These are phyloP conservation scores for Schizothecium vesticola DNA, from an alignment of 495 filamentous ascomycete species.

Conservation along the genomic window DNA sequence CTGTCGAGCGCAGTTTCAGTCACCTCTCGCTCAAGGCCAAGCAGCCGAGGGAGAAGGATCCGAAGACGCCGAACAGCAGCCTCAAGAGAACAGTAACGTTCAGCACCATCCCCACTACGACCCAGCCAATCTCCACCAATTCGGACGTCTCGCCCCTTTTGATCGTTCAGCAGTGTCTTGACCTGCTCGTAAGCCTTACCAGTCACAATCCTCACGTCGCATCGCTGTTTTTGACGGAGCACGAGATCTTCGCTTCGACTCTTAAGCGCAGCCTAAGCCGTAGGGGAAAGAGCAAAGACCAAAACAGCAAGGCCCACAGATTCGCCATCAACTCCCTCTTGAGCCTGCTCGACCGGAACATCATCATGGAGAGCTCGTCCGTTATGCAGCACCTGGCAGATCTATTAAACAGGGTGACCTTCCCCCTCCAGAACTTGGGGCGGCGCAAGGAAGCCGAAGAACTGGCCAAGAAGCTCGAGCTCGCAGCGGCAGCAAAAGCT, in stretches of 20 bases:
- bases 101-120: conserved; percentile 41
- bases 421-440: conserved; percentile 74
- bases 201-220: conserved; percentile 76
- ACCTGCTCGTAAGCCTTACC: conserved; percentile 71
- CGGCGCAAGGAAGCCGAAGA: conserved; percentile 68
- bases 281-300: conserved; percentile 85
- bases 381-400: conserved; percentile 93
- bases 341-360: conserved; percentile 76
- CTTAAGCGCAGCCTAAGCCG: conserved; percentile 72
- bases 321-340: conserved; percentile 90
- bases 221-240: conserved; percentile 92
- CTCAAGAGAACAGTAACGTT: conserved; percentile 62
- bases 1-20: conserved; percentile 90
- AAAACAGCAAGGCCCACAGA: conserved; percentile 72
- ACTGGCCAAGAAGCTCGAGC: conserved; percentile 52
- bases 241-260: conserved; percentile 65
- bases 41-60: conserved; percentile 58
- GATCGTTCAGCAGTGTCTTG: conserved; percentile 92
- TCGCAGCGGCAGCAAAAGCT: conserved; percentile 25
- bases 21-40: conserved; percentile 88
- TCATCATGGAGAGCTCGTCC: conserved; percentile 89
- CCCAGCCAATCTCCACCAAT: conserved; percentile 44
- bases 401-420: conserved; percentile 80
- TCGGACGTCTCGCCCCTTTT: conserved; percentile 86
- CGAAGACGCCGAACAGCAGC: conserved; percentile 70